Evolutionary conservation across 2,329 filamentous ascomycete genomes (phyloP), one percentile per base, ranked within the genome.

Genomic region (Colletotrichum somersetense): DNA sequence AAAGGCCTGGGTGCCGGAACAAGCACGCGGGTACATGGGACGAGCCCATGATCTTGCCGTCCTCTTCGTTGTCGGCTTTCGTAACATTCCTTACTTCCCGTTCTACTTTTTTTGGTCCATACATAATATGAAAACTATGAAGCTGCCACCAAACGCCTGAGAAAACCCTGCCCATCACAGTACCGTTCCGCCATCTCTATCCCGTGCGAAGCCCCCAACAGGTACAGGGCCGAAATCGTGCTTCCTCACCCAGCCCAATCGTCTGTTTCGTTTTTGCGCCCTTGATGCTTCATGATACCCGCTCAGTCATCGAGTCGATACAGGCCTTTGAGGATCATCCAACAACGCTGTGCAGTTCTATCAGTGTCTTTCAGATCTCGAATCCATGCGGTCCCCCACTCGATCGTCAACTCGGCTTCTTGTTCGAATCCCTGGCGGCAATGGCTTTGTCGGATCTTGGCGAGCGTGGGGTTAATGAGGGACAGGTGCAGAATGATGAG

Each of bases 361-460:
- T 91, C 89, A 35, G 86, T 82, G 64, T 81, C 84, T 75, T 84
- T 87, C 74, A 91, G 81, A 75, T 91, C 89, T 59, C 84, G 79
- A 62, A 91, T 81, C 89, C 89, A 91, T 70, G 89, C 87, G 61
- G 91, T 78, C 78, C 89, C 89, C 61, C 89, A 76, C 5, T 80
- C 78, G 1, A 87, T 83, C 18, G 87, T 89, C 74, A 85, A 80
- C 5, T 80, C 77, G n/a, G 83, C 82, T 58, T 89, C 85, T 20
- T 85, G 77, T 68, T 89, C 88, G 72, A 90, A 89, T 3, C 76
- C 77, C 23, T 81, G 79, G 10, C 84, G 85, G 74, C 85, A 87
- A 48, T 88, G 77, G 18, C 84, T 83, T 18, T 82, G 80, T 52
- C 87, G 83, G 68, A 91, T 88, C 30, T 83, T 80, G 33, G 79